Conservation (phyloP, 306 rosid species). For the Fragaria iinumae region DNA sequence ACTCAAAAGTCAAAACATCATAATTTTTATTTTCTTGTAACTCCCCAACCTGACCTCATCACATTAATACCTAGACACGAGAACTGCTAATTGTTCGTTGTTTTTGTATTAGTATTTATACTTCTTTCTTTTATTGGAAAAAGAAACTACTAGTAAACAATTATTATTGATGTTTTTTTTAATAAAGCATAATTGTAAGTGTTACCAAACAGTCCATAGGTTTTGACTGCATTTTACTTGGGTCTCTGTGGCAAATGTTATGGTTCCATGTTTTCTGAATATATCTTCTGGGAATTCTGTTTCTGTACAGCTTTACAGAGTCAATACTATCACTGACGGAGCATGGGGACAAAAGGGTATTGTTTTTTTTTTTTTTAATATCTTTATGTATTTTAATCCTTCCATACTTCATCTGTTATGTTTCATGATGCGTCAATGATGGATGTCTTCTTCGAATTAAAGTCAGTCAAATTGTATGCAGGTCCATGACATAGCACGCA, state of each 20-base stretch:
- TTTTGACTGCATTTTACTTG: background rate
- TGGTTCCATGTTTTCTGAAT: conserved; percentile 9
- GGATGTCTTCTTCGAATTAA: conserved; percentile 18
- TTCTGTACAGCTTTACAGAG: conserved; percentile 74
- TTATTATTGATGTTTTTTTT: background rate
- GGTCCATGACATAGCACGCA: conserved; percentile 99
- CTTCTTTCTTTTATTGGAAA: background rate
- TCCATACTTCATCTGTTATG: background rate
- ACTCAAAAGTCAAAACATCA: background rate
- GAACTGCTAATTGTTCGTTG: background rate
- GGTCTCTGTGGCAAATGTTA: background rate
- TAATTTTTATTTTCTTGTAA: background rate
- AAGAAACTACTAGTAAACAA: background rate
- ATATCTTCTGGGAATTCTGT: conserved; percentile 26
- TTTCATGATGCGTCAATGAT: background rate
- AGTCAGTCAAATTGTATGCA: conserved; percentile 34
- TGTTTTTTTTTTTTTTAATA: background rate
- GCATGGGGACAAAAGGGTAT: conserved; percentile 95
- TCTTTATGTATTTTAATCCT: background rate
- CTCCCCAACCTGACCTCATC: background rate
- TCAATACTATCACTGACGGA: conserved; percentile 92
- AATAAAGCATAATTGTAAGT: background rate
- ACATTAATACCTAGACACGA: background rate
- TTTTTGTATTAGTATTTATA: background rate
- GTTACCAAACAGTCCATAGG: background rate